Evolutionary conservation across 2,329 filamentous ascomycete genomes (phyloP), one percentile per base, ranked within the genome.

Genomic region (Aspergillus vadensis): DNA sequence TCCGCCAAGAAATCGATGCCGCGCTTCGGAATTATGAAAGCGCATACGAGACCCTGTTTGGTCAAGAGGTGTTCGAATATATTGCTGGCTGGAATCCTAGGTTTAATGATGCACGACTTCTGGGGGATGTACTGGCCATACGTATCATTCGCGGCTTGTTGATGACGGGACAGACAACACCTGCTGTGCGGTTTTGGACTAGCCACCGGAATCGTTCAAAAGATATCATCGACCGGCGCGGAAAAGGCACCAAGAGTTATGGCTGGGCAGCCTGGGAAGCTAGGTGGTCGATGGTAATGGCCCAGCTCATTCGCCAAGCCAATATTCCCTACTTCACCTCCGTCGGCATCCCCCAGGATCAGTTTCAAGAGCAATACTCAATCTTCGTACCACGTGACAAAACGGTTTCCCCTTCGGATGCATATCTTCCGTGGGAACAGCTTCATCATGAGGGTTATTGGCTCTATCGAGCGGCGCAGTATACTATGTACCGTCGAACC

Each of bases 261-360:
- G 91, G 92, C 5, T 98, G 93, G 91, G 86, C 92, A 70, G 93
- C 94, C 2, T 99, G 94, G 93, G 90, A 97, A 77, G 88, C 91
- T 43, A 85, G 91, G 58, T 89, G 86, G 87, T 83, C 85, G 15
- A 79, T 81, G 62, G 76, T 83, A 27, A 88, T 89, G 83, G 85
- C 84, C 4, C 79, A 89, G 62, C 74, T 87, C 5, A 82, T 88
- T 17, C 78, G 80, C 48, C 79, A 81, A 54, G 81, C 83, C 23
- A 78, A 82, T 17, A 68, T 86, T 17, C 80, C 81, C 4, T 67
- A 76, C 0, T 80, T 85, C 61, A 72, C 72, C 19, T 70, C 74
- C 32, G 62, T 74, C 43, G 70, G 72, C 30, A 62, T 59, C 27
- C 62, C 68, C 36, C 59, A 69, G 39, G 65, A 69, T 57, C 62